Conservation (phyloP, 495 filamentous ascomycete genomes). For the Penicillium cosmopolitanum region DNA sequence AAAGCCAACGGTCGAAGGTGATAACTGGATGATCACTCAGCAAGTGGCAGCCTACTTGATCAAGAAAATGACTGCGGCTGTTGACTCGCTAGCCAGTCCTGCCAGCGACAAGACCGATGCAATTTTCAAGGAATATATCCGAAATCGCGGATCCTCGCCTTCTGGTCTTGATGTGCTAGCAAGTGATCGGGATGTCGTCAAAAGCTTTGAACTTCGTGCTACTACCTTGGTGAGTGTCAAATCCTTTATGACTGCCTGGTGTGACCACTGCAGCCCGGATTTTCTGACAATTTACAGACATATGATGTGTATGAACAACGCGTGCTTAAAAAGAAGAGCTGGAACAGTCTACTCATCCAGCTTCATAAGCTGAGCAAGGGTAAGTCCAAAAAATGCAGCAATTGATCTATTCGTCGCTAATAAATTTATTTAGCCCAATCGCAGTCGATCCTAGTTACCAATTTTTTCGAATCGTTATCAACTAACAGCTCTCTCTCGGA, state of each 20-base stretch:
- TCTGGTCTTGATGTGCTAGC: slow-evolving; percentile 19
- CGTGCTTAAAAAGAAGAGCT: slow-evolving; percentile 45
- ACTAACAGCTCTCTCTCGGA: slow-evolving; percentile 28
- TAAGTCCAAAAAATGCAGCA: slow-evolving; percentile 4
- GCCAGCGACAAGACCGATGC: slow-evolving; percentile 26
- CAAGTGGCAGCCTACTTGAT: slow-evolving; percentile 53
- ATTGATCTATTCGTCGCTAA: background rate
- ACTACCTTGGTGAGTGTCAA: slow-evolving; percentile 33
- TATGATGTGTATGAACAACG: slow-evolving; percentile 48
- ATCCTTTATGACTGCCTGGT: too few species aligned
- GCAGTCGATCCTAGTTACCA: slow-evolving; percentile 47
- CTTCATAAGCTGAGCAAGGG: slow-evolving; percentile 50
- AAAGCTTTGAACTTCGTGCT: slow-evolving; percentile 47
- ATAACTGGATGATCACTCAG: slow-evolving; percentile 59
- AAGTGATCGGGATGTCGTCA: slow-evolving; percentile 42
- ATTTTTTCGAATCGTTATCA: slow-evolving; percentile 41
- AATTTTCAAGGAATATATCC: slow-evolving; percentile 29
- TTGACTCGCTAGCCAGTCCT: slow-evolving; percentile 19
- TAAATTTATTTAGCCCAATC: slow-evolving; percentile 38
- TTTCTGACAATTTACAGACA: slow-evolving; percentile 18
- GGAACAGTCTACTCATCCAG: slow-evolving; percentile 51
- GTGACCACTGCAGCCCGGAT: too few species aligned
- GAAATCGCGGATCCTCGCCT: background rate
- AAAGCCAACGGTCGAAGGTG: slow-evolving; percentile 55
- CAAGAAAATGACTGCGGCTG: slow-evolving; percentile 48